Evolutionary conservation across 2,329 filamentous ascomycete genomes (phyloP).

Genomic region (Chalaropsis thielavioides): DNA sequence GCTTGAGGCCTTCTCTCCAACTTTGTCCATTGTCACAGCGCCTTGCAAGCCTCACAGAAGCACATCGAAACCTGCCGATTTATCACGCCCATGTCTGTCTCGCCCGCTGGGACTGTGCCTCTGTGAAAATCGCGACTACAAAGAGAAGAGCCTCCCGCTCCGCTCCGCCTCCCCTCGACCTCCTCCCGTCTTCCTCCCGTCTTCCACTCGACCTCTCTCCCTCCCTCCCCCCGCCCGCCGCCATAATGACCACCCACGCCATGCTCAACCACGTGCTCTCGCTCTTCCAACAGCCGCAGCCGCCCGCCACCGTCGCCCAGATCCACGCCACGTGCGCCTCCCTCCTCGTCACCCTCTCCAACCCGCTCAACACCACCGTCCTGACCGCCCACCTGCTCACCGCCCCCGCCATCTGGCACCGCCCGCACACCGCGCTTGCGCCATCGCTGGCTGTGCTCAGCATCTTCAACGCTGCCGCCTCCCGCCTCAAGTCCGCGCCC

Average conservation of each 20-base stretch:
- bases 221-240: too few relatives aligned
- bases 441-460: slow-evolving; percentile 52
- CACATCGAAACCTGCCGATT: neutral
- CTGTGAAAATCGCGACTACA: neutral
- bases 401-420: slow-evolving; percentile 55
- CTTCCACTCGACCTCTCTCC: neutral
- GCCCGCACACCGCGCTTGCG: slow-evolving; percentile 41
- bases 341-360: slow-evolving; percentile 54
- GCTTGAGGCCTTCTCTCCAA: neutral
- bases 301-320: slow-evolving; percentile 37
- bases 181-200: neutral
- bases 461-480: slow-evolving; percentile 55
- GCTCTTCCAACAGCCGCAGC: slow-evolving; percentile 39
- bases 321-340: slow-evolving; percentile 52
- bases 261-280: slow-evolving; percentile 53
- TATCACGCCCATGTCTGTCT: too few relatives aligned
- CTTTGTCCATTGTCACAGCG: too few relatives aligned
- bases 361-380: slow-evolving; percentile 59
- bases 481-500: slow-evolving; percentile 33
- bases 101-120: too few relatives aligned
- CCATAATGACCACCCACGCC: slow-evolving; percentile 46
- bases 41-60: too few relatives aligned
- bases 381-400: slow-evolving; percentile 58
- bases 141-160: neutral
- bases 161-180: neutral